Evolutionary conservation across 345 rosid genomes (phyloP), one percentile per base, ranked within the genome.

Genomic region (Diplotaxis tenuifolia): DNA sequence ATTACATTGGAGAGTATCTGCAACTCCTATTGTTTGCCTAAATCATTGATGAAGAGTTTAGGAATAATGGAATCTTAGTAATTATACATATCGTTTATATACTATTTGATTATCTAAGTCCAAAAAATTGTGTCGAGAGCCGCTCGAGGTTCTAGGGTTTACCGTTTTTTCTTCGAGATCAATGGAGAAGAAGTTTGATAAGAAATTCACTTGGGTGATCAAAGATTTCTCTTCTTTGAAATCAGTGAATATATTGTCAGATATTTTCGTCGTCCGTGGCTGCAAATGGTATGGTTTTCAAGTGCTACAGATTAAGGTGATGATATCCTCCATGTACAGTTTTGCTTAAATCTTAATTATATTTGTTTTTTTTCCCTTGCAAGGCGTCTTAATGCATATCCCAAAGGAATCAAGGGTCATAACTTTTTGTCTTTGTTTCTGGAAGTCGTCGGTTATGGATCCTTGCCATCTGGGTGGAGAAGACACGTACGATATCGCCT

Each of bases 381-480:
- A 92, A n/a, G 94, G 97, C 81, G 86, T 70, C 68, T 89, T 73
- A 82, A 79, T 29, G 83, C 84, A 20, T 92, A 82, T 36, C 96
- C 96, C 0, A 89, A 84, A 61, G 96, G 98, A 69, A 78, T 88
- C 81, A 83, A 83, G 68, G 86, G 68, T 74, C 85, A 83, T 73
- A 80, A 86, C 75, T 7, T 0, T 10, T 68, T 92, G 74, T 88
- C 94, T 12, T 61, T 92, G 83, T 92, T 86, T 74, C 77, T 92
- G 50, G 88, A 88, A 68, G 96, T 87, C 69, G 87, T 88, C 0
- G 88, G 87, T 80, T 78, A 86, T 16, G 31, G 77, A 5, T 61
- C 87, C 2, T 70, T 92, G 78, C 88, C 95, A 1, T 80, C 83
- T 66, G 91, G 95, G 67, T 90, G 98, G 96, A 86, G 90, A 80